phyloP scores from a whole-genome alignment of 202 grass and related monocot genomes.

The Setaria italica region DNA sequence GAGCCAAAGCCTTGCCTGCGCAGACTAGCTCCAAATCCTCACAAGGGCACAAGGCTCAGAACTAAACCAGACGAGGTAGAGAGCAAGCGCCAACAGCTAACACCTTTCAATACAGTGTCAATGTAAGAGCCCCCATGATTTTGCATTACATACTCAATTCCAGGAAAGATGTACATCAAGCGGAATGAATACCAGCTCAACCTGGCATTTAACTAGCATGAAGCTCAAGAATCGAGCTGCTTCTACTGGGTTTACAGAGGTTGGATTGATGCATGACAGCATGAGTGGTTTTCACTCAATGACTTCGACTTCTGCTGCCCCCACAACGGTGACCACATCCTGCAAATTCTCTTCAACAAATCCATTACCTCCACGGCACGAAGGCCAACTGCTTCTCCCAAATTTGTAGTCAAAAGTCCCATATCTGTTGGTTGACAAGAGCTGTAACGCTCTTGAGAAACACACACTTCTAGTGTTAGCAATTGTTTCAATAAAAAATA shows the following conservation, averaged over 20 bases:
- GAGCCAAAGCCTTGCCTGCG: too few relatives aligned
- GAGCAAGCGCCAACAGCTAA: neutral
- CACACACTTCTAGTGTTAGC: neutral
- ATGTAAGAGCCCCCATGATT: constrained; percentile 10
- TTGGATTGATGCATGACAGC: neutral
- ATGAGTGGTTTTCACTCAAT: neutral
- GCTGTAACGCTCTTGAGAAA: constrained; percentile 12
- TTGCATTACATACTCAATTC: constrained; percentile 36
- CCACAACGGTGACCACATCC: neutral
- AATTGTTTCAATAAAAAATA: neutral
- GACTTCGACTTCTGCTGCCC: neutral
- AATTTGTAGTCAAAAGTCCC: neutral
- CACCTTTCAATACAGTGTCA: neutral
- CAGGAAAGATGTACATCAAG: constrained; percentile 35
- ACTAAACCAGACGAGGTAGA: neutral
- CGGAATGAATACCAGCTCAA: constrained; percentile 22
- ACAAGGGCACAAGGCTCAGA: neutral
- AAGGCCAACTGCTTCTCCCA: neutral
- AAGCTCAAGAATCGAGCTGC: constrained; percentile 43
- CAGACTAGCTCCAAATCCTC: neutral
- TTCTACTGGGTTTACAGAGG: neutral
- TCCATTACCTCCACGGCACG: neutral
- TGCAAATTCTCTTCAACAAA: constrained; percentile 17
- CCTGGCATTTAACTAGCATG: constrained; percentile 24
- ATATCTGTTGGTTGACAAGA: constrained; percentile 14